phyloP scores from a whole-genome alignment of 169 alveolate genomes.

The Perkinsus olseni region DNA sequence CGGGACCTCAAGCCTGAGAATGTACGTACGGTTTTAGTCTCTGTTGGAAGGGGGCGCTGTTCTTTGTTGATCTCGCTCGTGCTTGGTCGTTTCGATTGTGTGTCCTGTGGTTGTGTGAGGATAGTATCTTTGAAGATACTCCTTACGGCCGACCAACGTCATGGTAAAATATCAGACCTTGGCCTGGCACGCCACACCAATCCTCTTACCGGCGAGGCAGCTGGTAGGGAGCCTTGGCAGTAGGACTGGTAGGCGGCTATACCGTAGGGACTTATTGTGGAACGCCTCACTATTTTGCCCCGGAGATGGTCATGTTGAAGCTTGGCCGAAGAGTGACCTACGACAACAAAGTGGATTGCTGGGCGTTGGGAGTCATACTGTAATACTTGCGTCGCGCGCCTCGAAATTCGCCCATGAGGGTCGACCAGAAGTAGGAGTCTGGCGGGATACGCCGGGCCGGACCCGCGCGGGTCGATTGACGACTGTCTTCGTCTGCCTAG shows the following conservation, averaged over 20 bases:
- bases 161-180: not conserved
- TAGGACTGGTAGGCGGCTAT: not conserved
- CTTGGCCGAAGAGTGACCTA: not conserved
- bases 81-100: no score
- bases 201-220: not conserved
- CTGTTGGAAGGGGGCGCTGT: not conserved
- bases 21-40: not conserved
- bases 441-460: no score
- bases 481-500: no score
- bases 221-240: not conserved
- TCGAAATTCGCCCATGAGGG: no score
- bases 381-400: not conserved
- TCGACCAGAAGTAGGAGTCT: no score
- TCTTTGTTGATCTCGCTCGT: no score
- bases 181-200: not conserved
- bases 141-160: not conserved
- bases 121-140: not conserved
- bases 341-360: not conserved
- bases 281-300: not conserved
- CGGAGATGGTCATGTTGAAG: not conserved
- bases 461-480: not conserved
- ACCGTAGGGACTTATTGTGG: not conserved
- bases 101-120: no score
- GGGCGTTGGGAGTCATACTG: not conserved
- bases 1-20: not conserved